Percentiles rank a stretch among this genome's conserved stretches.
phyloP scores from a whole-genome alignment of 352 stramenopile genomes.

The Globisporangium paroecandrum region DNA sequence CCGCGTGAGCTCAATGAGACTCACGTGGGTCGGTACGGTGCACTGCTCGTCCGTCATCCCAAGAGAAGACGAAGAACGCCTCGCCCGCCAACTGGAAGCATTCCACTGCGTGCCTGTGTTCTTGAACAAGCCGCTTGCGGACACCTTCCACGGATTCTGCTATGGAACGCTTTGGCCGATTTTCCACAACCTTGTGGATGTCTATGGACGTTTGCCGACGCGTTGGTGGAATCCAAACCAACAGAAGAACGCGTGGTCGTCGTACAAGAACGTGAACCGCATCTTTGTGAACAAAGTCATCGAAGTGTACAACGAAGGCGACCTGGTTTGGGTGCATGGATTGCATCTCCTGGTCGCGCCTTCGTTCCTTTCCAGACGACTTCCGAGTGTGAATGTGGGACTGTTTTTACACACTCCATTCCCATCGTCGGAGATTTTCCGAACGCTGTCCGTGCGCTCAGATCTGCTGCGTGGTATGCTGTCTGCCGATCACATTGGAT shows the following conservation, averaged over 20 bases:
- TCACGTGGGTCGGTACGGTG: conserved; percentile 85
- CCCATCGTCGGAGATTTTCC: conserved; percentile 98
- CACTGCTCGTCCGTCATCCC: conserved; percentile 75
- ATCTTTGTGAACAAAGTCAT: conserved; percentile 95
- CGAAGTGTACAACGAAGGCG: conserved; percentile 89
- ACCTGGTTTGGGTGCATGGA: conserved; percentile 97
- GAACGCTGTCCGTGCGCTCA: conserved; percentile 95
- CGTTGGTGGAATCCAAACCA: conserved; percentile 83
- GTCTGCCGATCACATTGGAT: conserved; percentile 96
- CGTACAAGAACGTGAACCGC: conserved; percentile 97
- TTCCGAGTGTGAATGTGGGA: conserved; percentile 94
- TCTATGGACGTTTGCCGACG: conserved; percentile 87
- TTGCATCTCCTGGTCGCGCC: conserved; percentile 98
- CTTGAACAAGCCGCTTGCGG: conserved; percentile 77
- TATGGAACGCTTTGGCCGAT: conserved; percentile 97
- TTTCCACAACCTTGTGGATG: conserved; percentile 98
- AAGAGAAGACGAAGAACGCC: conserved; percentile 77
- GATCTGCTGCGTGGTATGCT: conserved; percentile 96
- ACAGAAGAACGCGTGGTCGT: conserved; percentile 88
- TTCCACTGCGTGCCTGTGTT: conserved; percentile 98
- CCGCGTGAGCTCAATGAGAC: conserved; percentile 68
- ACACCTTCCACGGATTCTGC: conserved; percentile 94
- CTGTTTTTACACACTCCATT: conserved; percentile 99
- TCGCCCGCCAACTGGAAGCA: conserved; percentile 69
- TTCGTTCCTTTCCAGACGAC: conserved; percentile 92